phyloP scores from a whole-genome alignment of 208 protist genomes.

The Acanthamoeba royreba region DNA sequence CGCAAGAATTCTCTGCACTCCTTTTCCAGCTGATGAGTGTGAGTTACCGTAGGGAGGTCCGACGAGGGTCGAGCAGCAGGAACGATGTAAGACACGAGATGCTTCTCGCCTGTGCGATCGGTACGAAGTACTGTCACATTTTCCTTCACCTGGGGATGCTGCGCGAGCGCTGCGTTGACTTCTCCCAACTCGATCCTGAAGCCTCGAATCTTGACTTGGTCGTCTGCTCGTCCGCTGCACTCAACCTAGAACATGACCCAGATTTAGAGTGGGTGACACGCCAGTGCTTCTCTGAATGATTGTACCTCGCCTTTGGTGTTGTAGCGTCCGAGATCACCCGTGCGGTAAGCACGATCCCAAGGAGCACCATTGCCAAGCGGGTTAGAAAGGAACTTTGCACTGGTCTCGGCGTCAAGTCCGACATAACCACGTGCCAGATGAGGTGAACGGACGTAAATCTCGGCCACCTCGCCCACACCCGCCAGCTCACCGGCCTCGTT shows the following conservation, averaged over 20 bases:
- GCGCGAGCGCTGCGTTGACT: slow-evolving; percentile 69
- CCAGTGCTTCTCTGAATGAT: no score
- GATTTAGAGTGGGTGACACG: background rate
- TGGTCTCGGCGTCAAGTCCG: slow-evolving; percentile 56
- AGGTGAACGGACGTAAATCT: slow-evolving; percentile 66
- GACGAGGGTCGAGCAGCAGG: background rate
- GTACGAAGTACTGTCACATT: slow-evolving; percentile 71
- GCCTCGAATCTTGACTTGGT: slow-evolving; percentile 75
- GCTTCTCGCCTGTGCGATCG: slow-evolving; percentile 52
- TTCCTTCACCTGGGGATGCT: slow-evolving; percentile 71
- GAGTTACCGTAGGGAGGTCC: background rate
- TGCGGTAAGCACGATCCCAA: slow-evolving; percentile 59
- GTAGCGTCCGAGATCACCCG: slow-evolving; percentile 71
- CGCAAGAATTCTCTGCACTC: slow-evolving; percentile 60
- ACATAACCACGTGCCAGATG: slow-evolving; percentile 69
- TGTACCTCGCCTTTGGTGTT: slow-evolving; percentile 30
- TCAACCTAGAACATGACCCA: background rate
- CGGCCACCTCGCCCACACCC: slow-evolving; percentile 67
- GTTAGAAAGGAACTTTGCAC: slow-evolving; percentile 68
- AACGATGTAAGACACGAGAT: slow-evolving; percentile 38
- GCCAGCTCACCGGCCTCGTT: slow-evolving; percentile 38
- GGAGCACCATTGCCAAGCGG: slow-evolving; percentile 43
- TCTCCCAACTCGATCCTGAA: slow-evolving; percentile 80
- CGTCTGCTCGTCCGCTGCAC: slow-evolving; percentile 65
- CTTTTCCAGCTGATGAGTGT: background rate